Evolutionary conservation across 768 basidiomycete species (phyloP).

Genomic region (Trametes elegans): DNA sequence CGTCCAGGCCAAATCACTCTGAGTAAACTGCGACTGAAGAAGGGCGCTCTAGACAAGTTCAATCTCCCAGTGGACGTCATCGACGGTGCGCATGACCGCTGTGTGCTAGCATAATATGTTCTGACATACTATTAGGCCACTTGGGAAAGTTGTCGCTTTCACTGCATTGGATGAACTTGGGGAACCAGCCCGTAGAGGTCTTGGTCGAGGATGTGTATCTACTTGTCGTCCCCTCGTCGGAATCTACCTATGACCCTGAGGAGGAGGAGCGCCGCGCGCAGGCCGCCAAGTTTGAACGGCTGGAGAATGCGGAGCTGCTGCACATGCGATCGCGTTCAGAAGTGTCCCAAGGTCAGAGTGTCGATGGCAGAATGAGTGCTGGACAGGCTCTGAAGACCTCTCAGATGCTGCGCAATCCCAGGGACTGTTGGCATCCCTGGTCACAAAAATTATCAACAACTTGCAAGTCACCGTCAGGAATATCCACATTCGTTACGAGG

Average conservation of each 20-base stretch:
- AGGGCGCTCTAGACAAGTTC: constrained; percentile 92
- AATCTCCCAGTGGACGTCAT: constrained; percentile 92
- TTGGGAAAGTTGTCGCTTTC: constrained; percentile 84
- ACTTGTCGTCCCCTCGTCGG: constrained; percentile 80
- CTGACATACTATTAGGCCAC: constrained; percentile 50
- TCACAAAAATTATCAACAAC: constrained; percentile 92
- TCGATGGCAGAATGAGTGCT: background rate
- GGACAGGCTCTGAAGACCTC: constrained; percentile 15
- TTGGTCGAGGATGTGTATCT: constrained; percentile 93
- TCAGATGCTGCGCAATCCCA: constrained; percentile 71
- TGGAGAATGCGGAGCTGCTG: constrained; percentile 84
- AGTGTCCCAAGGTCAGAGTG: constrained; percentile 42
- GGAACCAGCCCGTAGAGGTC: constrained; percentile 88
- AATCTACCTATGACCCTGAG: constrained; percentile 65
- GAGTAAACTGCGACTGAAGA: constrained; percentile 83
- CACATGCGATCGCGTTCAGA: constrained; percentile 63
- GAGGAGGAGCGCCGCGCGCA: constrained; percentile 85
- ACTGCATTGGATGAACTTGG: constrained; percentile 86
- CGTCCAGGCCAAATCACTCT: constrained; percentile 70
- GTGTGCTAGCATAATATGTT: background rate
- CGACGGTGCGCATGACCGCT: constrained; percentile 57
- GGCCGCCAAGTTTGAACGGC: constrained; percentile 82
- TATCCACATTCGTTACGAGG: constrained; percentile 96
- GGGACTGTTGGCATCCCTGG: constrained; percentile 78
- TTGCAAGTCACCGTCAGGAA: constrained; percentile 94